Evolutionary conservation across 2,329 filamentous ascomycete genomes (phyloP).

Genomic region (Lasiodiplodia sp.): DNA sequence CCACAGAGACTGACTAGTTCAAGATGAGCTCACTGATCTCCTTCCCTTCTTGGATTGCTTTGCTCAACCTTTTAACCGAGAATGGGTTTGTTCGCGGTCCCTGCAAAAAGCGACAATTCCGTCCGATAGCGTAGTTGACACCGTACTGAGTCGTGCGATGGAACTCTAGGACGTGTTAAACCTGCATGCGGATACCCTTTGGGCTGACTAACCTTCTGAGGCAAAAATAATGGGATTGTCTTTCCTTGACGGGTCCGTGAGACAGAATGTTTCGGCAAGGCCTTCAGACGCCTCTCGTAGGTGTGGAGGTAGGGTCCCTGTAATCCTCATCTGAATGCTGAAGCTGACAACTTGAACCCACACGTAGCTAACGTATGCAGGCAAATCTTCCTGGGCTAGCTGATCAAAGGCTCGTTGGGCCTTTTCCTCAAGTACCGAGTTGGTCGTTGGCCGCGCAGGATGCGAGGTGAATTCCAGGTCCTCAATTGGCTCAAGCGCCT

Average conservation of each 20-base stretch:
- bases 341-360: conserved; percentile 74
- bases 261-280: conserved; percentile 77
- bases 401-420: conserved; percentile 70
- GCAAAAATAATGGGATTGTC: conserved; percentile 82
- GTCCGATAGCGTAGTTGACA: conserved; percentile 74
- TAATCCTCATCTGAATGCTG: conserved; percentile 72
- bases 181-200: not conserved
- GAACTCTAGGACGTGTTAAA: conserved; percentile 64
- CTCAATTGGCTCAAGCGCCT: conserved; percentile 64
- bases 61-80: conserved; percentile 67
- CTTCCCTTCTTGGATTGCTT: conserved; percentile 67
- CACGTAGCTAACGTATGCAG: conserved; percentile 73
- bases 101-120: conserved; percentile 81
- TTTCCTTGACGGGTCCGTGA: conserved; percentile 74
- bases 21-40: conserved; percentile 78
- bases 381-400: conserved; percentile 71
- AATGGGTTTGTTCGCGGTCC: conserved; percentile 73
- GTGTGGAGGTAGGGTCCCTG: conserved; percentile 69
- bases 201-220: conserved; percentile 66
- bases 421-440: conserved; percentile 67
- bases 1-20: conserved; percentile 66
- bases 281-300: conserved; percentile 75
- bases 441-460: conserved; percentile 61
- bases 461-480: conserved; percentile 63
- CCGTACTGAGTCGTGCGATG: conserved; percentile 78